These are phyloP conservation scores for Achaetomiella virescens DNA, from an alignment of 495 filamentous ascomycete genomes.

Conservation along the genomic window DNA sequence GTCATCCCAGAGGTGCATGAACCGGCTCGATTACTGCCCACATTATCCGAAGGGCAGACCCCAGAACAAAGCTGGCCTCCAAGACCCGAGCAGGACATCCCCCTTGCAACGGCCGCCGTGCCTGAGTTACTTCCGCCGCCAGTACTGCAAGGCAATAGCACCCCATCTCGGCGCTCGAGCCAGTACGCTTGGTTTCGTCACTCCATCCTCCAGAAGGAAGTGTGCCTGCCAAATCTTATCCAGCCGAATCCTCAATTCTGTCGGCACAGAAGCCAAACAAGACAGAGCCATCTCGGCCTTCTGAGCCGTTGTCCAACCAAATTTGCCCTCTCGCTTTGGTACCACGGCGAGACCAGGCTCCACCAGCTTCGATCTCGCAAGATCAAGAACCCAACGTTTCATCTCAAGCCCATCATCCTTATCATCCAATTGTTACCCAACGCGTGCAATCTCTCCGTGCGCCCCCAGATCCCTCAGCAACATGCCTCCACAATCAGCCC, in stretches of 20 bases:
- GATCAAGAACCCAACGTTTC: not conserved
- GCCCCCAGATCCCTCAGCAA: too few species aligned
- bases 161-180: not conserved
- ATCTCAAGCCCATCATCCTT: not conserved
- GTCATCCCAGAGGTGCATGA: not conserved
- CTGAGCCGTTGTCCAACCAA: not conserved
- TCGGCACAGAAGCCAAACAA: not conserved
- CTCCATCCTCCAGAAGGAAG: not conserved
- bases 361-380: not conserved
- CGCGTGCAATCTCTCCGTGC: not conserved
- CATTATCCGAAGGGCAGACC: not conserved
- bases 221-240: not conserved
- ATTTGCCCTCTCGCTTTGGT: not conserved
- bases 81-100: not conserved
- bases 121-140: not conserved
- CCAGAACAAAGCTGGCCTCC: not conserved
- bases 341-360: not conserved
- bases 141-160: not conserved
- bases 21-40: not conserved
- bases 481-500: too few species aligned
- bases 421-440: too few species aligned
- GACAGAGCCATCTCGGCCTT: not conserved
- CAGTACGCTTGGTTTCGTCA: not conserved
- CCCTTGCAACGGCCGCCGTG: not conserved
- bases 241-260: not conserved